phyloP scores from a whole-genome alignment of 352 stramenopile species.

The Pythium pyrilobum region DNA sequence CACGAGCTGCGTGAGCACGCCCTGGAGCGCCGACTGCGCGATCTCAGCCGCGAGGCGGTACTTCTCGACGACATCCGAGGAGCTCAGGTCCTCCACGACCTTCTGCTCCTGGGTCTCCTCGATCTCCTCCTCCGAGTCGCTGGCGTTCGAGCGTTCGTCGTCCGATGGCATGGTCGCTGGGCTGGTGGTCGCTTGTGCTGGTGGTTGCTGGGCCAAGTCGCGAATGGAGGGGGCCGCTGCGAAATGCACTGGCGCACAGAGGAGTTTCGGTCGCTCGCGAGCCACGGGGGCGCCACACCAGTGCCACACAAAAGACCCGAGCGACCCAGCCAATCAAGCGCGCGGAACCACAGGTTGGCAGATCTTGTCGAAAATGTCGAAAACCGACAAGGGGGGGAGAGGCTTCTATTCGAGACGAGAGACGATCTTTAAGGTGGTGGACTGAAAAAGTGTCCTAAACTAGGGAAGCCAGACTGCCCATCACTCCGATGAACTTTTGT shows the following conservation, averaged over 20 bases:
- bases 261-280: no score
- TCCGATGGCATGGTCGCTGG: constrained; percentile 37
- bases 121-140: constrained; percentile 74
- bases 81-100: constrained; percentile 80
- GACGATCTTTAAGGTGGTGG: no score
- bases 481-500: no score
- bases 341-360: neutral
- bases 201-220: no score
- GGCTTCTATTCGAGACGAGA: neutral
- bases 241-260: no score
- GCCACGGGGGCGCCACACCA: constrained; percentile 8
- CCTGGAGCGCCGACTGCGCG: constrained; percentile 95
- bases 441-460: no score
- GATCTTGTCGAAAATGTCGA: constrained; percentile 9
- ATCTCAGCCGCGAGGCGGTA: constrained; percentile 99
- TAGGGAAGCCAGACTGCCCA: no score
- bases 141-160: constrained; percentile 45
- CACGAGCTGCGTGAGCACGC: constrained; percentile 92
- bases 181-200: neutral
- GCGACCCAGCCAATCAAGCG: neutral
- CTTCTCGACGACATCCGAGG: constrained; percentile 93
- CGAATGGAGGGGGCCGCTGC: no score
- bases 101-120: constrained; percentile 55
- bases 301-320: constrained; percentile 15
- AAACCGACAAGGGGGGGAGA: neutral